These are phyloP conservation scores for Spergularia marina DNA, from an alignment of 148 eudicot species.

Conservation along the genomic window DNA sequence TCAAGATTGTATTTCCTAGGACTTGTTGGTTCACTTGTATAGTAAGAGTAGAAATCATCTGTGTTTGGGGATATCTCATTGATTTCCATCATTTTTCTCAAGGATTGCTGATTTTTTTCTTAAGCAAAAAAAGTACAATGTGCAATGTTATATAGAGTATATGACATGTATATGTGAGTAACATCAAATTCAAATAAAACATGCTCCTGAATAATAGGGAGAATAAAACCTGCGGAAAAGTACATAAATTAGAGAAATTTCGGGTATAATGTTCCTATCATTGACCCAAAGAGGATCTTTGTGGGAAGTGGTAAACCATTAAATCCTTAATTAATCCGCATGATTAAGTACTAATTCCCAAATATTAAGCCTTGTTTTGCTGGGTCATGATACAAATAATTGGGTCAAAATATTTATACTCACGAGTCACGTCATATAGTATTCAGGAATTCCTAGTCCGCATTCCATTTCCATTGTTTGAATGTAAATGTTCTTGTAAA, in stretches of 20 bases:
- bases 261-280: neutral
- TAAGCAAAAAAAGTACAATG: neutral
- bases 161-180: neutral
- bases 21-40: conserved; percentile 43
- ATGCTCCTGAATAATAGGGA: conserved; percentile 7
- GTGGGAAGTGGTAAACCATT: neutral
- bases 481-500: too few relatives aligned
- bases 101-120: neutral
- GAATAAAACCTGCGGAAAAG: conserved; percentile 1
- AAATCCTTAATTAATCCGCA: too few relatives aligned
- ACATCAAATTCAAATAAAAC: conserved; percentile 15
- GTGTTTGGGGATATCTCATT: conserved; percentile 17
- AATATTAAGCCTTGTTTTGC: conserved; percentile 8
- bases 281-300: neutral
- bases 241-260: neutral
- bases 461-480: neutral
- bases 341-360: conserved; percentile 10
- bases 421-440: neutral
- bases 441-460: neutral
- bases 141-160: neutral
- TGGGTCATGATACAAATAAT: neutral
- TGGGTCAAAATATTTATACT: neutral
- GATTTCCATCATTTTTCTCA: conserved; percentile 14
- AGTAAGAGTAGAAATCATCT: conserved; percentile 35
- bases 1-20: conserved; percentile 28